Evolutionary conservation across 768 basidiomycete genomes (phyloP).

Genomic region (Pulveroboletus ravenelii): DNA sequence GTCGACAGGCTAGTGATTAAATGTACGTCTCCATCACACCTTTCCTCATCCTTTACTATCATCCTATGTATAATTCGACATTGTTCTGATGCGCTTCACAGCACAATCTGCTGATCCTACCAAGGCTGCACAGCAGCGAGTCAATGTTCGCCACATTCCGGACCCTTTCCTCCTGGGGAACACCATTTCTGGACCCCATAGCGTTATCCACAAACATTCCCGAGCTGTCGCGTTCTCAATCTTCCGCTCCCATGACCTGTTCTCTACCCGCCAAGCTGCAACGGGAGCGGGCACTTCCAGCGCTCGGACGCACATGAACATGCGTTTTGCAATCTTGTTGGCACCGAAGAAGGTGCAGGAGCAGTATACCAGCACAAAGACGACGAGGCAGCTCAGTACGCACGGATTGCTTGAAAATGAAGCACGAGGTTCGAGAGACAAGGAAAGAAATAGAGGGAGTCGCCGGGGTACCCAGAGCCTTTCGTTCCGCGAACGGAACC

Average conservation of each 20-base stretch:
- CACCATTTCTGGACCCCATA: conserved; percentile 50
- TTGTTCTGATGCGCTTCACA: conserved; percentile 11
- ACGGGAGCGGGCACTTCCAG: conserved; percentile 2
- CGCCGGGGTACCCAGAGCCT: conserved; percentile 17
- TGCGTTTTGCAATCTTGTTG: conserved; percentile 48
- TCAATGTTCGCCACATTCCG: conserved; percentile 54
- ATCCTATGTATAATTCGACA: neutral
- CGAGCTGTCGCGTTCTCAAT: conserved; percentile 76
- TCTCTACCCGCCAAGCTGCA: conserved; percentile 14
- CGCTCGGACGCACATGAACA: conserved; percentile 23
- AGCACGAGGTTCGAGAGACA: conserved; percentile 20
- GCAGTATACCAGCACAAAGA: conserved; percentile 71
- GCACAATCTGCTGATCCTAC: conserved; percentile 41
- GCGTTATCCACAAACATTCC: conserved; percentile 79
- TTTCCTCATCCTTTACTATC: conserved; percentile 15
- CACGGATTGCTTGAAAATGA: conserved; percentile 61
- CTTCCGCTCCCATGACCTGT: conserved; percentile 52
- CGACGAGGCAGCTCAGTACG: conserved; percentile 61
- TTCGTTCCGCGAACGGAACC: conserved; percentile 16
- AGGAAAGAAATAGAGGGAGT: conserved; percentile 1
- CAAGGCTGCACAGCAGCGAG: conserved; percentile 64
- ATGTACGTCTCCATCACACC: conserved; percentile 26
- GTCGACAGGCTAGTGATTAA: conserved; percentile 44
- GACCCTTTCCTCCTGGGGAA: conserved; percentile 44
- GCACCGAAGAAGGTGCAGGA: conserved; percentile 75